These are phyloP conservation scores for Chiua sp. DNA, from an alignment of 1,284 basidiomycete species.

Conservation along the genomic window DNA sequence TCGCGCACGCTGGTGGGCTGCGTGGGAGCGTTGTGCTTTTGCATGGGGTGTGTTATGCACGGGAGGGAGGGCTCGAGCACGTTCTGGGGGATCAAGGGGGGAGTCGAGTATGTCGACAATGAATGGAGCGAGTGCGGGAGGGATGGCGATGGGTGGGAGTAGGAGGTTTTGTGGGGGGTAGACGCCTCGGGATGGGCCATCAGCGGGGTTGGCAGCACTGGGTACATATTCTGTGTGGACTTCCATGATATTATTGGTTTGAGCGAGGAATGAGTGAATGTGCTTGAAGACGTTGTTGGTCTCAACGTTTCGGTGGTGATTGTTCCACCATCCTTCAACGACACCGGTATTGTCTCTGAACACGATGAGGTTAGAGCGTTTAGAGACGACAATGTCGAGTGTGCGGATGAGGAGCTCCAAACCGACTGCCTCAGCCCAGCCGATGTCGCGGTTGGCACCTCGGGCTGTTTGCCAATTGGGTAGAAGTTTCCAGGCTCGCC, in stretches of 20 bases:
- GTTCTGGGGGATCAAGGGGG: too few species aligned
- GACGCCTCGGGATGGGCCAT: conserved; percentile 21
- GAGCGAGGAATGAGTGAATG: too few species aligned
- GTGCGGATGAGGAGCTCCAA: conserved; percentile 36
- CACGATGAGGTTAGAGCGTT: neutral
- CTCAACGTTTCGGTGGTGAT: conserved; percentile 35
- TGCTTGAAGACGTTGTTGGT: conserved; percentile 28
- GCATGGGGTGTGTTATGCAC: too few species aligned
- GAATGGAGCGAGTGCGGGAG: neutral
- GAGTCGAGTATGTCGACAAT: neutral
- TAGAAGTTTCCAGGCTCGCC: conserved; percentile 9
- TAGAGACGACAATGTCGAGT: too few species aligned
- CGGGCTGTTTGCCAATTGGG: neutral
- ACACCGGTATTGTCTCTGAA: conserved; percentile 46
- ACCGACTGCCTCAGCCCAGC: conserved; percentile 17
- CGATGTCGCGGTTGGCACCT: conserved; percentile 8
- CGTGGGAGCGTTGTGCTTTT: too few species aligned
- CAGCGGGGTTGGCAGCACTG: conserved; percentile 28
- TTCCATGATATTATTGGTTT: neutral
- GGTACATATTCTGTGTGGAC: conserved; percentile 39
- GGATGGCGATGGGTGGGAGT: conserved; percentile 23
- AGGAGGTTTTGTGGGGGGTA: conserved; percentile 14
- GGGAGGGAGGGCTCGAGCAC: too few species aligned
- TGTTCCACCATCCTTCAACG: conserved; percentile 46
- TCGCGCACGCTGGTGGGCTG: too few species aligned